These are phyloP conservation scores for Penicillium psychrofluorescens DNA, from an alignment of 495 filamentous ascomycete species.

Conservation along the genomic window DNA sequence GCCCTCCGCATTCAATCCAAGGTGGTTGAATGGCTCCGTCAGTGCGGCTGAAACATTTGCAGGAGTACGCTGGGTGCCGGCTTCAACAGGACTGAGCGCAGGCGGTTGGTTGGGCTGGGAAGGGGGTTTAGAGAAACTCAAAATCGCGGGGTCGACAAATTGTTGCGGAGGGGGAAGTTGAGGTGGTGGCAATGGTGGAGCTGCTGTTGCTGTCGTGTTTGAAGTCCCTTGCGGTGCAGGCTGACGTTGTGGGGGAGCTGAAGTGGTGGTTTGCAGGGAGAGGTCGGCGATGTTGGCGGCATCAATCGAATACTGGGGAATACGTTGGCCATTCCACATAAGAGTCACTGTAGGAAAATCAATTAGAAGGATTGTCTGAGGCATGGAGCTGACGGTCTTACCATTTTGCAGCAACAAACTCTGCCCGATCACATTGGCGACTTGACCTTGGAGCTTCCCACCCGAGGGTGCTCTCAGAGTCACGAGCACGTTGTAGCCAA, in stretches of 20 bases:
- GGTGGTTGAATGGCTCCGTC: slow-evolving; percentile 36
- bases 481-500: slow-evolving; percentile 72
- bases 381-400: slow-evolving; percentile 27
- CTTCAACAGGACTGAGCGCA: background rate
- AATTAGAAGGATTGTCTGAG: background rate
- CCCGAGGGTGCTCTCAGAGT: slow-evolving; percentile 61
- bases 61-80: slow-evolving; percentile 3
- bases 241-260: slow-evolving; percentile 16
- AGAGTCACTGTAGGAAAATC: slow-evolving; percentile 32
- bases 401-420: slow-evolving; percentile 74
- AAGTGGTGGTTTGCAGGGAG: slow-evolving; percentile 37
- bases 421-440: slow-evolving; percentile 65
- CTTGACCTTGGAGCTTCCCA: slow-evolving; percentile 61
- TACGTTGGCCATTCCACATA: slow-evolving; percentile 39
- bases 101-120: slow-evolving; percentile 4
- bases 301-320: slow-evolving; percentile 45
- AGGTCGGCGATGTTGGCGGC: slow-evolving; percentile 50
- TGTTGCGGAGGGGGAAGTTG: slow-evolving; percentile 7
- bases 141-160: slow-evolving; percentile 51
- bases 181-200: slow-evolving; percentile 5
- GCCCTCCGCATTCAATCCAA: slow-evolving; percentile 25
- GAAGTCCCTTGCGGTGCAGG: slow-evolving; percentile 9
- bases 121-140: slow-evolving; percentile 36
- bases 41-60: slow-evolving; percentile 24
- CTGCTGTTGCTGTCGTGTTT: background rate